Base-by-base conservation (phyloP, 1,139 yeast genomes). In the Lodderomyces metapsilosis region DNA sequence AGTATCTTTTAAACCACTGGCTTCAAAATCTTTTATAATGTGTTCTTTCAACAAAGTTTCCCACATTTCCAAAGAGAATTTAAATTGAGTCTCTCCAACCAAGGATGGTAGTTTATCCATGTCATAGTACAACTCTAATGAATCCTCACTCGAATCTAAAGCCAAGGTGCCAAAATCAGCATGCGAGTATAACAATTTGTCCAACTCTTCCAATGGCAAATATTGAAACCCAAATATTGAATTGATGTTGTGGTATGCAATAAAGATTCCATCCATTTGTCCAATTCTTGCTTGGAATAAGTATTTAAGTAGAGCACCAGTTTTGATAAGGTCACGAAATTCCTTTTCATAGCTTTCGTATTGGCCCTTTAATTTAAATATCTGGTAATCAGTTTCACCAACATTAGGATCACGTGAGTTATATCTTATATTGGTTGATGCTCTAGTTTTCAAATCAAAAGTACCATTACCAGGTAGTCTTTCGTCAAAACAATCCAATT, bases 241-340 rank as follows among this genome's bases (percentile, higher is more conserved):
- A 34, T 79, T 74, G 42, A 89, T 75, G 58, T 89, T 92, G 62
- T 92, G 98, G 58, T 84, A 92, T 0, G 96, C 96, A 18, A 92
- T 72, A 52, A 87, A 89, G 4, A 92, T 88, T 5, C 98, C 98
- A 61, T 91, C 97, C 98, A 92, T 92, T 53, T 86, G 82, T 1
- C 98, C 98, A 37, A 92, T 86, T 47, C 97, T 73, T 0, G 97
- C 98, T 59, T 92, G 98, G 49, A 91, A 71, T 10, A 88, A 76
- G 57, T 91, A 92, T 61, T 92, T 92, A 52, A 92, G 66, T 63
- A 92, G 63, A 0, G 94, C 84, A 1, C 75, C 76, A 1, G 92
- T 78, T 44, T 87, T 68, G 11, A 85, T 77, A 52, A 92, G 72
- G 56, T 92, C 98, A 47, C 67, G 72, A 57, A 76, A 74, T 54